A percentile compares a stretch with the other conserved stretches of the same genome.
Conservation (phyloP, 2,329 filamentous ascomycete species). For the Ascochyta fabae region DNA sequence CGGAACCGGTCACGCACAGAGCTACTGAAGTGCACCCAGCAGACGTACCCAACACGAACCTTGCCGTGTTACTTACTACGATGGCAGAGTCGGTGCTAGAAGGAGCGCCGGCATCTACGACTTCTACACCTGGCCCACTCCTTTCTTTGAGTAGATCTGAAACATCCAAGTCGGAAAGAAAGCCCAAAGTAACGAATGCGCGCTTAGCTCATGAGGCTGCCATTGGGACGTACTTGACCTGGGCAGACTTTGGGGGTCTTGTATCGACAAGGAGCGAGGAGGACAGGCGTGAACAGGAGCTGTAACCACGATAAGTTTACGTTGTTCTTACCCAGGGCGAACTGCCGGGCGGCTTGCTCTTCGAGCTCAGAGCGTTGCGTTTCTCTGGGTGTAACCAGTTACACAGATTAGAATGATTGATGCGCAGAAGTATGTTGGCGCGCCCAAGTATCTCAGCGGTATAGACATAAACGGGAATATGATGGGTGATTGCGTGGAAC, state of each 20-base stretch:
- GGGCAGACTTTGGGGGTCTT: slow-evolving; percentile 52
- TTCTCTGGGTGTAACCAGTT: no score
- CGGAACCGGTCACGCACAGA: neutral
- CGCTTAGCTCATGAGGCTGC: slow-evolving; percentile 40
- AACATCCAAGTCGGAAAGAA: neutral
- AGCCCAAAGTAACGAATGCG: slow-evolving; percentile 20
- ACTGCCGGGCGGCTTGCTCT: no score
- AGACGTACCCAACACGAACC: neutral
- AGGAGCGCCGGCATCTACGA: neutral
- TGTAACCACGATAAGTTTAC: slow-evolving; percentile 8
- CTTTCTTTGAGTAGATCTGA: neutral
- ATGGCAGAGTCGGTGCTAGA: neutral
- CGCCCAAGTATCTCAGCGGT: no score
- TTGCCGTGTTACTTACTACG: neutral
- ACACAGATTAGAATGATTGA: no score
- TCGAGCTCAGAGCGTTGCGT: no score
- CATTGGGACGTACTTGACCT: slow-evolving; percentile 46
- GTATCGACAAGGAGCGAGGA: slow-evolving; percentile 44
- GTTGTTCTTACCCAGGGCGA: no score
- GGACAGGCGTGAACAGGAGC: slow-evolving; percentile 28
- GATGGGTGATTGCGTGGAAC: no score
- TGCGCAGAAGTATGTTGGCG: no score
- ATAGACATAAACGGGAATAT: no score
- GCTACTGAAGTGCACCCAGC: no score
- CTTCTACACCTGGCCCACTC: neutral